A percentile compares a stretch with the other conserved stretches of the same genome.
These are phyloP conservation scores for Metschnikowia proteae DNA, from an alignment of 805 yeast genomes.

Conservation along the genomic window DNA sequence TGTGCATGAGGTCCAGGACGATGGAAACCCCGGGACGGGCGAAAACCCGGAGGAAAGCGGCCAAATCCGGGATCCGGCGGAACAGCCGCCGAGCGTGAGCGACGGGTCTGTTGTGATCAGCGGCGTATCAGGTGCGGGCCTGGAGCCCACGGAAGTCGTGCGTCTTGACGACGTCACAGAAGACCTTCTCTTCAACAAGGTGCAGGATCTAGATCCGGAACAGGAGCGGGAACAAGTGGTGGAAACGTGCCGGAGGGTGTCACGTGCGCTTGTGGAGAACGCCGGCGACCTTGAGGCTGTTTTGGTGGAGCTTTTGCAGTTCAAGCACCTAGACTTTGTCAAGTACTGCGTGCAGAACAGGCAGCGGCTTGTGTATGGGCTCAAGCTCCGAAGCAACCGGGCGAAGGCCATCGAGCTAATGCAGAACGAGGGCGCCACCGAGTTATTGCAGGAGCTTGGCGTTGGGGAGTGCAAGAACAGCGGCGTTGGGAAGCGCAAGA, in stretches of 20 bases:
- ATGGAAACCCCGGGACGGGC: conserved; percentile 17
- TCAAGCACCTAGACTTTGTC: conserved; percentile 49
- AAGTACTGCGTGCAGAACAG: conserved; percentile 49
- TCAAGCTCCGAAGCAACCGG: conserved; percentile 37
- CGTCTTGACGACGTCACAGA: conserved; percentile 13
- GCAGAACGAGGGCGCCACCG: conserved; percentile 36
- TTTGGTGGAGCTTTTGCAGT: conserved; percentile 51
- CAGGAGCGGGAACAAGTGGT: conserved; percentile 39
- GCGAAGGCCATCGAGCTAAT: conserved; percentile 42
- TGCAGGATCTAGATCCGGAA: conserved; percentile 36
- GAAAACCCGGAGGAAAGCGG: conserved; percentile 15
- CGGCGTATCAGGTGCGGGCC: not conserved
- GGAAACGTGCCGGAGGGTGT: conserved; percentile 34
- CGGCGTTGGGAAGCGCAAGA: conserved; percentile 14
- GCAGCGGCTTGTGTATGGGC: conserved; percentile 51
- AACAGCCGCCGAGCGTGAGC: no score
- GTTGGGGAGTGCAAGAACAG: conserved; percentile 15
- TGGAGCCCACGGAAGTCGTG: not conserved
- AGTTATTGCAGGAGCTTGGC: conserved; percentile 42
- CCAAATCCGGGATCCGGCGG: no score
- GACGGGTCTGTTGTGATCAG: not conserved
- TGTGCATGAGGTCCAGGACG: conserved; percentile 27
- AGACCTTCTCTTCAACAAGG: conserved; percentile 20
- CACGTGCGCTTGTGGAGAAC: conserved; percentile 33
- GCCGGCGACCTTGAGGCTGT: conserved; percentile 49